Conservation (phyloP, 768 basidiomycete species). For the Russula vinacea region DNA sequence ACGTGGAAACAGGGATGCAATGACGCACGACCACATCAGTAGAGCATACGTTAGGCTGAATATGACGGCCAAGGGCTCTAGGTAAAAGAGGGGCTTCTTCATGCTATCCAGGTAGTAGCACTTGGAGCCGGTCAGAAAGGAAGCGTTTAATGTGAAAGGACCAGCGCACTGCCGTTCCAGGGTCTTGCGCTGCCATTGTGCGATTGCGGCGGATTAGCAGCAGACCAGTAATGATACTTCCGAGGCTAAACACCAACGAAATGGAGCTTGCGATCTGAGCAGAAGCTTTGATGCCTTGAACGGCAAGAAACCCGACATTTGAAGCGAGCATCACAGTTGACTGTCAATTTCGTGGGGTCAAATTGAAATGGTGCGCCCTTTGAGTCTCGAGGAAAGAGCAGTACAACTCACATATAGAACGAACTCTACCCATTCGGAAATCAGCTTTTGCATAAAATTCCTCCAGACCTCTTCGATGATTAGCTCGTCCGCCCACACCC, state of each 20-base stretch:
- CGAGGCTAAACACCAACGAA: constrained; percentile 44
- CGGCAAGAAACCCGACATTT: constrained; percentile 39
- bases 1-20: neutral
- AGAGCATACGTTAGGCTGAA: constrained; percentile 56
- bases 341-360: constrained; percentile 23
- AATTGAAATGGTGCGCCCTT: neutral
- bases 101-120: constrained; percentile 32
- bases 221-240: constrained; percentile 48
- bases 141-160: constrained; percentile 16
- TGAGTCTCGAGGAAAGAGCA: neutral
- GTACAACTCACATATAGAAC: constrained; percentile 19
- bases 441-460: constrained; percentile 14
- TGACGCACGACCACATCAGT: constrained; percentile 57
- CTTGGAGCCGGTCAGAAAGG: constrained; percentile 22
- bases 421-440: constrained; percentile 21
- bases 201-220: constrained; percentile 47
- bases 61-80: constrained; percentile 51
- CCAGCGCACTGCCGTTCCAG: constrained; percentile 21
- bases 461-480: constrained; percentile 13
- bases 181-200: constrained; percentile 38
- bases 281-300: constrained; percentile 38
- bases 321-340: constrained; percentile 38
- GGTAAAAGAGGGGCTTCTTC: constrained; percentile 38
- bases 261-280: constrained; percentile 51
- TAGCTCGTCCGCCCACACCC: constrained; percentile 14